Conservation (phyloP, 768 basidiomycete genomes). For the Gymnopilus dilepis region DNA sequence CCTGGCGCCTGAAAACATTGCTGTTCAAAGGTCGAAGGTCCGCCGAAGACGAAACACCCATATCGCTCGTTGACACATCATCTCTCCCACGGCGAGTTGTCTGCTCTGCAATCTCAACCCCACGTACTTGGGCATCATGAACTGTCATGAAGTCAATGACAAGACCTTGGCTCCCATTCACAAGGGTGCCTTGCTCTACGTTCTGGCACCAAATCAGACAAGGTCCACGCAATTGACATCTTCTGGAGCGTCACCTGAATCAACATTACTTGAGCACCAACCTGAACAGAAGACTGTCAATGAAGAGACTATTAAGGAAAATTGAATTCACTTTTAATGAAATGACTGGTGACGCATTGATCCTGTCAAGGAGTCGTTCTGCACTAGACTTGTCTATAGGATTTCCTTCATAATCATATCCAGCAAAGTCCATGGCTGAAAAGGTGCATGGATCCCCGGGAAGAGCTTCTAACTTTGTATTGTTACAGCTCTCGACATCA, state of each 20-base stretch:
- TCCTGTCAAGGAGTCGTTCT: conserved; percentile 45
- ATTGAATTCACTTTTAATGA: conserved; percentile 47
- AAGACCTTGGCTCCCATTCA: conserved; percentile 71
- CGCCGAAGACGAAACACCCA: background rate
- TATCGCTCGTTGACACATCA: background rate
- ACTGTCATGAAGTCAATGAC: conserved; percentile 54
- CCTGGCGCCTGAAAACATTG: conserved; percentile 30
- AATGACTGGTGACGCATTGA: conserved; percentile 54
- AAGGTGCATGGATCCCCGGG: conserved; percentile 40
- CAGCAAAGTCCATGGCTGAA: conserved; percentile 49
- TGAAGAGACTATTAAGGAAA: background rate
- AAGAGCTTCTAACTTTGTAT: conserved; percentile 58
- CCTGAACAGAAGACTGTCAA: conserved; percentile 36
- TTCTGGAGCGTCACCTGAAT: conserved; percentile 50
- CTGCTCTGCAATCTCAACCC: conserved; percentile 40
- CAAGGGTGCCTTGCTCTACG: conserved; percentile 60
- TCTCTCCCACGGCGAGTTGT: background rate
- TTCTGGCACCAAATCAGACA: conserved; percentile 46
- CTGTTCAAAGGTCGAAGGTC: conserved; percentile 26
- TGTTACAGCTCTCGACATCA: conserved; percentile 81
- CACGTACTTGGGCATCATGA: conserved; percentile 47
- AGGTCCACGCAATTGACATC: no score
- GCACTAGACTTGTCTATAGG: conserved; percentile 37
- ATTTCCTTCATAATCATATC: conserved; percentile 41
- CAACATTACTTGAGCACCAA: conserved; percentile 84